phyloP scores from a whole-genome alignment of 768 basidiomycete species.

The Mycena metata region DNA sequence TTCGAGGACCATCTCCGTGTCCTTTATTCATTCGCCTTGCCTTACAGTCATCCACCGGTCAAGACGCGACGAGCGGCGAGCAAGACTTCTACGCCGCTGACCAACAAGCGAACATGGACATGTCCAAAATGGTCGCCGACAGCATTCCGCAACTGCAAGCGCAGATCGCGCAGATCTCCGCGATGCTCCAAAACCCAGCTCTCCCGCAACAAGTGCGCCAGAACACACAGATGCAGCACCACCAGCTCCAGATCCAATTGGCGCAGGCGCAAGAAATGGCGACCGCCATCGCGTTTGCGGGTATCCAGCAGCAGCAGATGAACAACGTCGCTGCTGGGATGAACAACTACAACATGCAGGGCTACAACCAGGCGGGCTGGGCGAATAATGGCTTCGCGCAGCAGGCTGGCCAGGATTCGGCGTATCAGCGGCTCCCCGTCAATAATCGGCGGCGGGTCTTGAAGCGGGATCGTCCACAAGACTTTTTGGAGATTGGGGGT shows the following conservation, averaged over 20 bases:
- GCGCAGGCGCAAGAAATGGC: constrained; percentile 83
- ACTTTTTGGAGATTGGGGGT: constrained; percentile 82
- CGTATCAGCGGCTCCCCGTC: constrained; percentile 88
- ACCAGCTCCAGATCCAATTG: constrained; percentile 83
- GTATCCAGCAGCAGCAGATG: constrained; percentile 69
- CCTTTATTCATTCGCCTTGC: neutral
- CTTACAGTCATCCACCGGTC: constrained; percentile 34
- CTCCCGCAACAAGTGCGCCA: constrained; percentile 81
- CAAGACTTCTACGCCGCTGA: constrained; percentile 83
- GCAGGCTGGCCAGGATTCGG: constrained; percentile 81
- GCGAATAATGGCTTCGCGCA: constrained; percentile 64
- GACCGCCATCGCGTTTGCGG: constrained; percentile 72
- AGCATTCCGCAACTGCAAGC: constrained; percentile 88
- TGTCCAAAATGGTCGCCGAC: constrained; percentile 79
- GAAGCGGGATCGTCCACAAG: constrained; percentile 87
- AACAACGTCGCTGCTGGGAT: constrained; percentile 53
- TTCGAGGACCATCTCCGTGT: neutral
- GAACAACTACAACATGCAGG: constrained; percentile 59
- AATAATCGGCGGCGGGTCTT: constrained; percentile 84
- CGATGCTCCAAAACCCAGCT: constrained; percentile 84
- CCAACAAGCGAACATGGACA: constrained; percentile 76
- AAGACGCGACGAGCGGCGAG: constrained; percentile 49
- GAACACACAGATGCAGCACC: constrained; percentile 86
- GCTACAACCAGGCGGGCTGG: constrained; percentile 53
- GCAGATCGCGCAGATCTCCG: constrained; percentile 83